Base-by-base conservation (phyloP, 768 basidiomycete species). In the Podaxis sp. region DNA sequence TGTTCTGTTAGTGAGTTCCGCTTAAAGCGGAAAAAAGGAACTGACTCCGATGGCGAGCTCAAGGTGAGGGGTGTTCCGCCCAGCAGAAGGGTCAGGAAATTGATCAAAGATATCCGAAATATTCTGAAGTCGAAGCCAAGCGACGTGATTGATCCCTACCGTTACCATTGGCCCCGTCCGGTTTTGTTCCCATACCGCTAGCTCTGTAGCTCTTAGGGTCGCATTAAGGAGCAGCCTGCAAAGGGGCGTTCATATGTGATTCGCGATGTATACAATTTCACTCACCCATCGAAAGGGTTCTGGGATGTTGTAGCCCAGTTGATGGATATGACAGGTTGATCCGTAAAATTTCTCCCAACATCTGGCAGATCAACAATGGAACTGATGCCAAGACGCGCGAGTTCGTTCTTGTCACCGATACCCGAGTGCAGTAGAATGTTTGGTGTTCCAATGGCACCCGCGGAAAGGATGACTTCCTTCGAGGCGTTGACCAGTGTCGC, bases 401-500 rank as follows among this genome's bases (percentile, higher is more conserved):
- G 68, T 11, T 67, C 66, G 28, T 44, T 35, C 11, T 54, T 57
- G 38, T 68, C 65, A 13, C 78, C 77, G 21, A 79, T 74, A 35
- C 76, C 76, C 11, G 74, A 76, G 27, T 72, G 69, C 50, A 73
- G 63, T 5, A 77, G 66, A 32, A 78, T 69, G 1, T 74, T 71
- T 0, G 77, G 73, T 1, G 77, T 76, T 7, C 72, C 74, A 44
- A 78, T 64, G 2, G 73, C 50, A 1, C 78, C 78, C 13, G 73
- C 74, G 0, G 71, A 69, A 4, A 88, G 64, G 16, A 88, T 76
- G 57, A 88, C 73, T 64, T 88, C 86, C 62, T 81, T 82, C 59
- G 64, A 68, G 0, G 85, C 86, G 0, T 63, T 70, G 1, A 70
- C 14, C 36, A 42, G 44, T 54, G 16, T 23, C 37, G 14, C 16